A percentile compares a stretch with the other conserved stretches of the same genome.
Evolutionary conservation across 257 asterid genomes (phyloP).

Genomic region (Echites panduratus): DNA sequence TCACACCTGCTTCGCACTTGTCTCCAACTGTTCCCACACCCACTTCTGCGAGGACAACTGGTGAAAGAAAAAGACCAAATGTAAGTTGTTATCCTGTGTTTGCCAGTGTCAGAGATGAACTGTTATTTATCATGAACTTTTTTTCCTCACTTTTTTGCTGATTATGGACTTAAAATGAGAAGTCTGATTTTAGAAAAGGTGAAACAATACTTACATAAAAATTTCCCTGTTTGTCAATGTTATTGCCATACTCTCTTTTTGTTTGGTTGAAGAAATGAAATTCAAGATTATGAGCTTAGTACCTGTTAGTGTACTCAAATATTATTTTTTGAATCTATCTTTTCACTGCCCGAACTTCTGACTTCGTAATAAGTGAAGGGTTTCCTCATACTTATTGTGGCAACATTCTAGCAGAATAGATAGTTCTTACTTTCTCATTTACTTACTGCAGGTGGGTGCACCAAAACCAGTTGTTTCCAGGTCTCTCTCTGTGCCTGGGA

Average conservation of each 20-base stretch:
- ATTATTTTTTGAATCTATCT: not conserved
- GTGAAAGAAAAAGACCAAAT: conserved; percentile 46
- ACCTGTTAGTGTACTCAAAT: not conserved
- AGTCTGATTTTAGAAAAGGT: conserved; percentile 12
- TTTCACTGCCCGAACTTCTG: not conserved
- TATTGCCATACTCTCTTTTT: not conserved
- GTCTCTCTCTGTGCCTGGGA: conserved; percentile 84
- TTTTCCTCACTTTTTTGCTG: conserved; percentile 10
- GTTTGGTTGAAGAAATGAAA: not conserved
- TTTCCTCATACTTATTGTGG: not conserved
- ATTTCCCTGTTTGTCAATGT: not conserved
- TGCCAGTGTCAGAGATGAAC: not conserved
- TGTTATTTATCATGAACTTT: not conserved
- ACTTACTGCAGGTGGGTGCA: conserved; percentile 36
- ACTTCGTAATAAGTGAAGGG: not conserved
- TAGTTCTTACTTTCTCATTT: conserved; percentile 7
- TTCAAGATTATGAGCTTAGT: not conserved
- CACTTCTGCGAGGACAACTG: conserved; percentile 37
- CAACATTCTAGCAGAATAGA: not conserved
- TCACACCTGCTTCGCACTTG: conserved; percentile 49
- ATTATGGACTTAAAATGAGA: not conserved
- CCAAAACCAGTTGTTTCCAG: conserved; percentile 55
- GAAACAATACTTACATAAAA: not conserved
- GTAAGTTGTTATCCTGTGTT: conserved; percentile 37
- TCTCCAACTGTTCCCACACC: conserved; percentile 52